Evolutionary conservation across 1,139 yeast genomes (phyloP).

Genomic region (Candida mesenterica): DNA sequence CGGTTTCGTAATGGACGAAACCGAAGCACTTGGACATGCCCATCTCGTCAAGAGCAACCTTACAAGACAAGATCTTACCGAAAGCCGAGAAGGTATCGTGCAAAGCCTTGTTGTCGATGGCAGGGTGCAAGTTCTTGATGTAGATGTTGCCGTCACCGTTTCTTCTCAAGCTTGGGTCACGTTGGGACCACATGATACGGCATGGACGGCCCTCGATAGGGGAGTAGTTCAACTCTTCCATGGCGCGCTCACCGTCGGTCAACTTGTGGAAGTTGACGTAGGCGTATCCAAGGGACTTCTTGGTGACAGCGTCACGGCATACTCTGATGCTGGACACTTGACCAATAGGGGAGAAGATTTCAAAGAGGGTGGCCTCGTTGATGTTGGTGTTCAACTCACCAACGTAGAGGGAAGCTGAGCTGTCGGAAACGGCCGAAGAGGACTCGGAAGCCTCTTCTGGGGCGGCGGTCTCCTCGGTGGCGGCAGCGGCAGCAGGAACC

Average conservation of each 20-base stretch:
- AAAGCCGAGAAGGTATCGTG: slow-evolving; percentile 98
- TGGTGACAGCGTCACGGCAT: slow-evolving; percentile 97
- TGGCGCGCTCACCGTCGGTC: slow-evolving; percentile 91
- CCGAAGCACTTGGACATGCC: slow-evolving; percentile 97
- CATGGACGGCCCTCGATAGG: slow-evolving; percentile 95
- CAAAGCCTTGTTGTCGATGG: slow-evolving; percentile 97
- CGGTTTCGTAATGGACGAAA: slow-evolving; percentile 93
- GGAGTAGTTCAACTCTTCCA: slow-evolving; percentile 93
- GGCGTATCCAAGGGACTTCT: slow-evolving; percentile 97
- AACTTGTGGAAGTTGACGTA: slow-evolving; percentile 93
- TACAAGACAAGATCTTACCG: slow-evolving; percentile 94
- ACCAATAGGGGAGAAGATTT: slow-evolving; percentile 92
- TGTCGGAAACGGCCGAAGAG: slow-evolving; percentile 40
- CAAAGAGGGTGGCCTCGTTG: slow-evolving; percentile 93
- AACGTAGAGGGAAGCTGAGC: slow-evolving; percentile 88
- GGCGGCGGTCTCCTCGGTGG: slow-evolving; percentile 20
- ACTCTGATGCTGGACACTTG: slow-evolving; percentile 97
- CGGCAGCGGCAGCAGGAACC: slow-evolving; percentile 23
- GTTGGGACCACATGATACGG: slow-evolving; percentile 99
- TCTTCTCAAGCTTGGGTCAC: slow-evolving; percentile 96
- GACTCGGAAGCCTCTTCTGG: slow-evolving; percentile 33
- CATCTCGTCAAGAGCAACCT: slow-evolving; percentile 92
- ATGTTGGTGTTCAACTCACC: slow-evolving; percentile 95
- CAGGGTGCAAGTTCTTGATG: slow-evolving; percentile 98
- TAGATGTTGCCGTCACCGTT: slow-evolving; percentile 96